Percentiles rank a stretch among this genome's conserved stretches.
These are phyloP conservation scores for Eremochloa ophiuroides DNA, from an alignment of 176 grass and related monocot genomes.

Conservation along the genomic window DNA sequence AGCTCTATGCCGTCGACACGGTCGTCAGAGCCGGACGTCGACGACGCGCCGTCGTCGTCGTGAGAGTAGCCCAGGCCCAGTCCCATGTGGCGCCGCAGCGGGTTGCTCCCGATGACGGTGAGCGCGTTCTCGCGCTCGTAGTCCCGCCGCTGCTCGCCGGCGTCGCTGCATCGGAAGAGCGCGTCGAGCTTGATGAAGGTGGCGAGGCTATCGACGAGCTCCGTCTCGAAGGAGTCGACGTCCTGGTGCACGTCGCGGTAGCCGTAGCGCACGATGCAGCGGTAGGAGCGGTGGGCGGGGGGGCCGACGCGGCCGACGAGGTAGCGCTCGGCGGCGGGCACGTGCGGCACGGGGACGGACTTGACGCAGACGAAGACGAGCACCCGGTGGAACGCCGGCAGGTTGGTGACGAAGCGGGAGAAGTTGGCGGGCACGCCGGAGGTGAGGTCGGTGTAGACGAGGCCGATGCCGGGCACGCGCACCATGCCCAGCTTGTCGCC, in stretches of 20 bases:
- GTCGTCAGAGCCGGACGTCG: not conserved
- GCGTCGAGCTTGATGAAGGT: conserved; percentile 66
- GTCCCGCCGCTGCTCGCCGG: not conserved
- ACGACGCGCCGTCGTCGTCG: conserved; percentile 9
- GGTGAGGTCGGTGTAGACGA: conserved; percentile 94
- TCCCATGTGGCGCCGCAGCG: conserved; percentile 15
- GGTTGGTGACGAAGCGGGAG: conserved; percentile 94
- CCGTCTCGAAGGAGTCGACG: conserved; percentile 84
- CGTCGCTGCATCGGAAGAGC: conserved; percentile 25
- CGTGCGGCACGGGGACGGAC: conserved; percentile 72
- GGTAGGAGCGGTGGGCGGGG: conserved; percentile 65
- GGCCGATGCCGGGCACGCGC: conserved; percentile 89
- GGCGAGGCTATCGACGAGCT: conserved; percentile 78
- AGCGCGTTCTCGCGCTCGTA: conserved; percentile 60
- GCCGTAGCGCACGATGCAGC: conserved; percentile 96
- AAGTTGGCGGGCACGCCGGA: conserved; percentile 92
- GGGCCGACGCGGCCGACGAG: conserved; percentile 95
- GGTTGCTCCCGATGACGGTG: conserved; percentile 71
- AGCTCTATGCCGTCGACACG: conserved; percentile 34
- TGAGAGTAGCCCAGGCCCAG: not conserved
- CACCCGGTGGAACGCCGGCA: conserved; percentile 87
- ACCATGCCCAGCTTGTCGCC: conserved; percentile 81
- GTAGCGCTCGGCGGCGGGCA: conserved; percentile 84
- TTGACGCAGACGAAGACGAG: conserved; percentile 97
- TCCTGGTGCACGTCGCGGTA: conserved; percentile 98